Conservation (phyloP, 2,329 filamentous ascomycete genomes). For the Juglanconis oblonga region DNA sequence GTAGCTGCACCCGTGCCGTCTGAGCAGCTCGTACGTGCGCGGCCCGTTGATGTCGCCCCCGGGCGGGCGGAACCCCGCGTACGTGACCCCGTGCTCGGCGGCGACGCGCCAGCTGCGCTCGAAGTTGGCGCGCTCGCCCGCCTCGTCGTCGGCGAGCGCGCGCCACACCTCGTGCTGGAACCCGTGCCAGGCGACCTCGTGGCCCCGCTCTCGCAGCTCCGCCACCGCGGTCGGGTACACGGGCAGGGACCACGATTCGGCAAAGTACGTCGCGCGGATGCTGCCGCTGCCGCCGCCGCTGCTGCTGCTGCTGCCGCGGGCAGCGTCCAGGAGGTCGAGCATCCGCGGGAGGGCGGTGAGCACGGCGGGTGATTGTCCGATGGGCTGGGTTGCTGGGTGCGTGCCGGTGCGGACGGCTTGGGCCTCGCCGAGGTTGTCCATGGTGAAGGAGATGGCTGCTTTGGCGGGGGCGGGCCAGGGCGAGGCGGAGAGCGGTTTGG, state of each 20-base stretch:
- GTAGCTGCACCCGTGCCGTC: constrained; percentile 23
- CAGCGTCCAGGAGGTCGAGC: constrained; percentile 22
- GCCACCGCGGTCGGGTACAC: constrained; percentile 24
- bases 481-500: background rate
- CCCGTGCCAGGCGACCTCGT: constrained; percentile 31
- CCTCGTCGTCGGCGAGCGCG: constrained; percentile 17
- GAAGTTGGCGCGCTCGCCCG: constrained; percentile 24
- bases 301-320: background rate
- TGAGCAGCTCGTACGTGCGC: constrained; percentile 23
- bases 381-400: constrained; percentile 22
- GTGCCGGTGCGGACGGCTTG: constrained; percentile 25
- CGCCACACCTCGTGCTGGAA: constrained; percentile 29
- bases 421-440: constrained; percentile 33
- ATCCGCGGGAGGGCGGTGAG: constrained; percentile 27
- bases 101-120: constrained; percentile 24
- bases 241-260: constrained; percentile 29
- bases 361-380: constrained; percentile 26
- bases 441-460: constrained; percentile 28
- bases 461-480: constrained; percentile 25
- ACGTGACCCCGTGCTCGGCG: constrained; percentile 15
- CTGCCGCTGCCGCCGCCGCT: too few relatives aligned
- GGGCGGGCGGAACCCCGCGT: constrained; percentile 27
- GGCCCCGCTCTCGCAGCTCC: constrained; percentile 20
- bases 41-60: constrained; percentile 25
- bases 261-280: constrained; percentile 28